These are phyloP conservation scores for Carex arenaria DNA, from an alignment of 202 grass and related monocot species.

Conservation along the genomic window DNA sequence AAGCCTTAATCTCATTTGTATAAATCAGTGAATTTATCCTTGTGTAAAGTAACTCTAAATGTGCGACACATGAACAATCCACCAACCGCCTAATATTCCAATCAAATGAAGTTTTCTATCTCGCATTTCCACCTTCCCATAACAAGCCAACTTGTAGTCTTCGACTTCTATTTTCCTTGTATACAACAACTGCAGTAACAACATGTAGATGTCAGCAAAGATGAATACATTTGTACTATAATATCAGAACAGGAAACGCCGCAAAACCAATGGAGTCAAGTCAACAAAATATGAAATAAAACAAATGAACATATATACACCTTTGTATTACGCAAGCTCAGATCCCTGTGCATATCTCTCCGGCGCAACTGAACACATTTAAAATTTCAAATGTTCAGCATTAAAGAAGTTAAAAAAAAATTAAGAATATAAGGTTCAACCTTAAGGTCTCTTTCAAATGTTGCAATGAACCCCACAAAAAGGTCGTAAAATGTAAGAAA, in stretches of 20 bases:
- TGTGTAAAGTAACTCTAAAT: conserved; percentile 15
- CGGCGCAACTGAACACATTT: conserved; percentile 49
- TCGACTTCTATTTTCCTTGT: conserved; percentile 66
- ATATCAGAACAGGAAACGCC: not conserved
- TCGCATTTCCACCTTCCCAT: conserved; percentile 43
- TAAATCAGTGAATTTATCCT: not conserved
- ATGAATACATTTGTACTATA: not conserved
- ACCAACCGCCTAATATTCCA: conserved; percentile 81
- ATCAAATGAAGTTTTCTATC: conserved; percentile 59
- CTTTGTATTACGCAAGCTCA: conserved; percentile 42
- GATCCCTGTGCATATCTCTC: conserved; percentile 41
- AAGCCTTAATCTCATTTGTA: not conserved
- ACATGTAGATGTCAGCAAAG: not conserved
- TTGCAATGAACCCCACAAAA: not conserved
- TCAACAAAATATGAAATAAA: not conserved
- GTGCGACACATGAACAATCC: conserved; percentile 43
- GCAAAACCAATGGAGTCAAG: not conserved
- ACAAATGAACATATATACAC: conserved; percentile 26
- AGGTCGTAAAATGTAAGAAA: not conserved
- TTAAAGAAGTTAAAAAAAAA: not conserved
- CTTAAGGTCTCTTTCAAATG: not conserved
- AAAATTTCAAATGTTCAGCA: conserved; percentile 17
- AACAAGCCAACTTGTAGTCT: conserved; percentile 80
- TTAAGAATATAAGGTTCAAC: not conserved
- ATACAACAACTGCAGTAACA: conserved; percentile 42